Conservation (phyloP, 495 filamentous ascomycete species). For the Neurospora sp. region DNA sequence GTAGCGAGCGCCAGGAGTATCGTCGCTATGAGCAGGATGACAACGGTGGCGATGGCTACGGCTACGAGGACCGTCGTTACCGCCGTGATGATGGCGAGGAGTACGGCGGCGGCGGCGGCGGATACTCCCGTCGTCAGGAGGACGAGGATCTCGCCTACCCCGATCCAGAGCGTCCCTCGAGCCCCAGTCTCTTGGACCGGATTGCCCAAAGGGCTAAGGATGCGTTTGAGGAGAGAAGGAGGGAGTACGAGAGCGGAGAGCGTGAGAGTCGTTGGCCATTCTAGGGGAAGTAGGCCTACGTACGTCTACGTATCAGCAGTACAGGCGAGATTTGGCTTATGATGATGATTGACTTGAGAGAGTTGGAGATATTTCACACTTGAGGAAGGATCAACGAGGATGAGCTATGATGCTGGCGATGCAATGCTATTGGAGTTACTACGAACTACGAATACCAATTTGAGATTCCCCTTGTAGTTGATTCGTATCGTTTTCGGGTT, state of each 20-base stretch:
- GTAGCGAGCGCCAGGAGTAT: conserved; percentile 37
- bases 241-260: neutral
- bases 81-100: conserved; percentile 16
- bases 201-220: conserved; percentile 17
- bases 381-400: too few species aligned
- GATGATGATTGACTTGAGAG: too few species aligned
- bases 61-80: conserved; percentile 26
- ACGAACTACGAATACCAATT: too few species aligned
- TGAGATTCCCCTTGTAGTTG: too few species aligned
- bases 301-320: too few species aligned
- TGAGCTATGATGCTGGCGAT: too few species aligned
- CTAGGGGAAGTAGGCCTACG: neutral
- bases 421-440: too few species aligned
- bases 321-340: too few species aligned
- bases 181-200: conserved; percentile 18
- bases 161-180: neutral
- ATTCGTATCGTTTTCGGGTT: too few species aligned
- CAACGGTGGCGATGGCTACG: conserved; percentile 22
- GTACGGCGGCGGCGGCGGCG: neutral
- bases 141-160: conserved; percentile 1
- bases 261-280: neutral
- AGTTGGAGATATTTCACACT: too few species aligned
- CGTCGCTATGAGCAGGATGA: conserved; percentile 31
- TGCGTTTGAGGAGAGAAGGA: conserved; percentile 12
- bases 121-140: conserved; percentile 1